Conservation (phyloP, 345 rosid species). For the Raphanus raphanistrum region DNA sequence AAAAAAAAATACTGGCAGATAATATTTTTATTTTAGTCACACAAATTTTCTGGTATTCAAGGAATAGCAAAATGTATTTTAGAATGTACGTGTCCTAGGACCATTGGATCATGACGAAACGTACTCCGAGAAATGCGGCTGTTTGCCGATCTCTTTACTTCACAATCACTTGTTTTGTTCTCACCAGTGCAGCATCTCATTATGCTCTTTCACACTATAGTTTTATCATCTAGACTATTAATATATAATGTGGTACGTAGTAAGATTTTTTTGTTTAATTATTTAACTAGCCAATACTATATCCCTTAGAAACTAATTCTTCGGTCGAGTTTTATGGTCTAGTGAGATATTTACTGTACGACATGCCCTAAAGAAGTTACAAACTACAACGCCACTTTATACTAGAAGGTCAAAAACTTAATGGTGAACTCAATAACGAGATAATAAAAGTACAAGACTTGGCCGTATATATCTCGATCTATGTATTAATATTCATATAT, state of each 20-base stretch:
- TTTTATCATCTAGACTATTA: background rate
- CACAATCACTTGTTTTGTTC: slow-evolving; percentile 48
- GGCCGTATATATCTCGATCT: slow-evolving; percentile 30
- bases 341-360: slow-evolving; percentile 1
- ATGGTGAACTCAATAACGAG: slow-evolving; percentile 6
- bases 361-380: background rate
- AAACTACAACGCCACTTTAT: slow-evolving; percentile 5
- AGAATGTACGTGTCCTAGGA: slow-evolving; percentile 1
- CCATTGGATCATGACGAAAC: slow-evolving; percentile 34
- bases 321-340: background rate
- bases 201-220: slow-evolving; percentile 10
- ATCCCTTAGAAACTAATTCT: background rate
- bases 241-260: no score
- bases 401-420: slow-evolving; percentile 9
- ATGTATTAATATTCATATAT: background rate
- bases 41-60: slow-evolving; percentile 12
- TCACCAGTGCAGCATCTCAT: slow-evolving; percentile 23
- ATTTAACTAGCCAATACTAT: no score
- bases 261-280: no score
- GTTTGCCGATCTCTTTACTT: slow-evolving; percentile 67
- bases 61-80: background rate
- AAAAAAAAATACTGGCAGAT: no score
- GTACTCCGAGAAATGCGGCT: slow-evolving; percentile 75
- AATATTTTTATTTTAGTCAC: no score
- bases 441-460: slow-evolving; percentile 28